Conservation (phyloP, 2,329 filamentous ascomycete genomes). For the Salinomyces thailandicus region DNA sequence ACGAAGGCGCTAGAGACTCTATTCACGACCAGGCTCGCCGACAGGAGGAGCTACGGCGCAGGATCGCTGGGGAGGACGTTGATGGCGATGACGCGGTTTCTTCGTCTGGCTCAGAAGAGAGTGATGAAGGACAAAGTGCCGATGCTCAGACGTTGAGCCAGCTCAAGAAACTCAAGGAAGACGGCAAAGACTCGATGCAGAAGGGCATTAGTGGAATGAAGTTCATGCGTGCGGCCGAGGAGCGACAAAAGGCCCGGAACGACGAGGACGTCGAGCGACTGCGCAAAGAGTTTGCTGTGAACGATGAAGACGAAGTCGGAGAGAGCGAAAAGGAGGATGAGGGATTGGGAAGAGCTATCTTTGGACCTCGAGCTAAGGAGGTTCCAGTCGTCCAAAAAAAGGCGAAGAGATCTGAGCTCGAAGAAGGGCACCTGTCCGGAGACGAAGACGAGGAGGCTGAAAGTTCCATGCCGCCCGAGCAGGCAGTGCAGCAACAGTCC, state of each 20-base stretch:
- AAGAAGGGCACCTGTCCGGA: conserved; percentile 47
- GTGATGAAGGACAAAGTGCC: conserved; percentile 52
- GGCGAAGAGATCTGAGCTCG: conserved; percentile 44
- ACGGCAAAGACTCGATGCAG: conserved; percentile 14
- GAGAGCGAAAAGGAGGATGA: conserved; percentile 42
- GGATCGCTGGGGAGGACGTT: conserved; percentile 63
- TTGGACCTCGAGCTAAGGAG: conserved; percentile 42
- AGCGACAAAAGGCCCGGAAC: conserved; percentile 64
- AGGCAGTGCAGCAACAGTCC: conserved; percentile 5
- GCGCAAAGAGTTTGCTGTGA: conserved; percentile 55
- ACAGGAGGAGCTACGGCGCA: conserved; percentile 69
- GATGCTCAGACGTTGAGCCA: conserved; percentile 32
- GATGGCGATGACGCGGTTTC: conserved; percentile 36
- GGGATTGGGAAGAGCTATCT: conserved; percentile 60
- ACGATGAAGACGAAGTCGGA: conserved; percentile 45
- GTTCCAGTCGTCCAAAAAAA: conserved; percentile 22
- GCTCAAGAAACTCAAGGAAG: conserved; percentile 32
- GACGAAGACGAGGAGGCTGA: conserved; percentile 19
- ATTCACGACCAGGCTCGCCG: conserved; percentile 71
- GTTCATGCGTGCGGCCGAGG: conserved; percentile 89
- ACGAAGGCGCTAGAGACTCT: conserved; percentile 70
- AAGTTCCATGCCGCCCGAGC: conserved; percentile 7
- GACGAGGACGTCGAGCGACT: conserved; percentile 54
- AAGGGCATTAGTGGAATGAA: conserved; percentile 67
- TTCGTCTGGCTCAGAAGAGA: conserved; percentile 45